Evolutionary conservation across 257 asterid genomes (phyloP).

Genomic region (Nicotiana paniculata): DNA sequence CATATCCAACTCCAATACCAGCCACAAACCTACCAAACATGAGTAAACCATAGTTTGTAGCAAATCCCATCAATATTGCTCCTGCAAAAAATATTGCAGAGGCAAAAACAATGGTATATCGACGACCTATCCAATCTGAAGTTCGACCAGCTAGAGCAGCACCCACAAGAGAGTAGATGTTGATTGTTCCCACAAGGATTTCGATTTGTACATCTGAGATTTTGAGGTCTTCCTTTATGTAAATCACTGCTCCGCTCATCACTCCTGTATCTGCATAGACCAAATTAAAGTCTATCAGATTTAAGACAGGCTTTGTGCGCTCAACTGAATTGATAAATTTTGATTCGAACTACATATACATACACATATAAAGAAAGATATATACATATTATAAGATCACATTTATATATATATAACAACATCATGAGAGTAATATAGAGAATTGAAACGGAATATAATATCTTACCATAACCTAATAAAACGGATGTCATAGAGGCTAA

Average conservation of each 20-base stretch:
- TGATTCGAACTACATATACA: too few species aligned
- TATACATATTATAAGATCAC: too few species aligned
- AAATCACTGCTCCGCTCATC: constrained; percentile 33
- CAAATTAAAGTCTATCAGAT: too few species aligned
- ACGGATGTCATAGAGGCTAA: constrained; percentile 48
- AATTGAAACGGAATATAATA: background rate
- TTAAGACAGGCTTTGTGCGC: too few species aligned
- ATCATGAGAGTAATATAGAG: background rate
- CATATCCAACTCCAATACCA: constrained; percentile 33
- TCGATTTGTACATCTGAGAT: constrained; percentile 27
- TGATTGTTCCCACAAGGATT: constrained; percentile 28
- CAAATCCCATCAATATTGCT: constrained; percentile 35
- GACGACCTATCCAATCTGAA: constrained; percentile 41
- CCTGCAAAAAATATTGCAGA: constrained; percentile 30
- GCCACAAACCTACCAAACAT: constrained; percentile 38
- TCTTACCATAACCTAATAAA: constrained; percentile 42
- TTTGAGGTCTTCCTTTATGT: constrained; percentile 28
- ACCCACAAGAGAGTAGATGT: constrained; percentile 30
- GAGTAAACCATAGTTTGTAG: constrained; percentile 29
- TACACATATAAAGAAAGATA: too few species aligned
- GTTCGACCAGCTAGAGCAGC: constrained; percentile 41
- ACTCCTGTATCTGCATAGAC: constrained; percentile 29
- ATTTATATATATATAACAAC: too few species aligned
- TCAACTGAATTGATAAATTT: too few species aligned
- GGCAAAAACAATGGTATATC: constrained; percentile 30